Evolutionary conservation across 192 early-diverging fungal species (phyloP), one percentile per base, ranked within the genome.

Genomic region (Coemansia sp.): DNA sequence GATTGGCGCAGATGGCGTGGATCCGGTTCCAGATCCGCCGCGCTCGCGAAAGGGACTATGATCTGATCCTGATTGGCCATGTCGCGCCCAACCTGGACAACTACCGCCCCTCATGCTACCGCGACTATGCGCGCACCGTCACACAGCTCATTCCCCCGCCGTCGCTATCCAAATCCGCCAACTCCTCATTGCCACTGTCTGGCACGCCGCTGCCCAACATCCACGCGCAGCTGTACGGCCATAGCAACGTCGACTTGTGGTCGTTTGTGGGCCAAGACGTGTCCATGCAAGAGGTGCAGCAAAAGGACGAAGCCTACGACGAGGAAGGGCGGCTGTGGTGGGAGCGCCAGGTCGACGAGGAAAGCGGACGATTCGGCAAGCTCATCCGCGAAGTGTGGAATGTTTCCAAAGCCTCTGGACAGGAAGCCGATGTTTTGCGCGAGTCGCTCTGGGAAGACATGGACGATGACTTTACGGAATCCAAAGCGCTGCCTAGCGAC

Each of bases 231-330:
- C 68, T 89, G 52, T 93, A 84, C 62, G 92, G 92, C 6, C 92
- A 93, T 66, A 84, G 85, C 69, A 93, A 93, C 63, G 87, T 89
- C 67, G 90, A 93, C 62, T 83, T 86, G 36, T 90, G 86, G 69
- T 79, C 84, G 36, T 87, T 90, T 63, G 76, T 90, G 12, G 78
- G 84, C 16, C 79, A 76, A n/a, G 71, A 64, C 21, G 34, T 48
- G 59, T 53, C 51, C 2, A 26, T 26, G 1, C 51, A 26, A 23
- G 2, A 10, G 6, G 2, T 11, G 6, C 51, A 53, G 24, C 21
- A 4, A 24, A 3, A 24, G 26, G 35, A 18, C 1, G 34, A 35
- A 20, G 30, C 23, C 43, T 35, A 3, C 24, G 52, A 24, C 11
- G 46, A 20, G 7, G 68, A 69, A 21, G 33, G 48, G 12, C 69